Percentiles rank a stretch among this genome's conserved stretches.
These are phyloP conservation scores for Phytomonas francai DNA, from an alignment of 208 protist genomes.

Conservation along the genomic window DNA sequence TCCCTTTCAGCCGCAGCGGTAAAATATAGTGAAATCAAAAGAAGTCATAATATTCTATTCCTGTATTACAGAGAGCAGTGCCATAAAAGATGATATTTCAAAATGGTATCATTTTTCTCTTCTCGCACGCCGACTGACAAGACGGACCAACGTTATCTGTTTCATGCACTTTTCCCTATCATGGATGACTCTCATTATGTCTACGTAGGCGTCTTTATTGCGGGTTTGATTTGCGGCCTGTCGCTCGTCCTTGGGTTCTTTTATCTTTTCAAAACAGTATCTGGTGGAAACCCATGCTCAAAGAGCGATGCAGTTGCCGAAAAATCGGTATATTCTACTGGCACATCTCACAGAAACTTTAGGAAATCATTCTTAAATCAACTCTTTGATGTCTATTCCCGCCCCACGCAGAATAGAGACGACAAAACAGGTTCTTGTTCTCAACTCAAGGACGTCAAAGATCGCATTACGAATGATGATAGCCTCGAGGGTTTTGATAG, in stretches of 20 bases:
- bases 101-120: not conserved
- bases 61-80: not conserved
- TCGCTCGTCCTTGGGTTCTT: not conserved
- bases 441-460: not conserved
- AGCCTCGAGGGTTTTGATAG: not conserved
- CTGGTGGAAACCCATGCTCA: not conserved
- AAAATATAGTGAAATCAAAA: not conserved
- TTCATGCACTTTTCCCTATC: not conserved
- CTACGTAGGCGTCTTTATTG: not conserved
- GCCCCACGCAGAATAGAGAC: not conserved
- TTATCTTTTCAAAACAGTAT: not conserved
- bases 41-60: not conserved
- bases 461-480: not conserved
- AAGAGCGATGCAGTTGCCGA: not conserved
- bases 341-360: not conserved
- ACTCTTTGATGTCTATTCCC: not conserved
- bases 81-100: not conserved
- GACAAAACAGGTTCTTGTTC: not conserved
- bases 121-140: not conserved
- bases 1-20: not conserved
- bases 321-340: not conserved
- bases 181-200: not conserved
- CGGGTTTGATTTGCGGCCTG: not conserved
- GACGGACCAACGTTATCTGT: not conserved
- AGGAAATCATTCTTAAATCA: not conserved